These are phyloP conservation scores for Lasiodiplodia citricola DNA, from an alignment of 2,329 filamentous ascomycete genomes.

Conservation along the genomic window DNA sequence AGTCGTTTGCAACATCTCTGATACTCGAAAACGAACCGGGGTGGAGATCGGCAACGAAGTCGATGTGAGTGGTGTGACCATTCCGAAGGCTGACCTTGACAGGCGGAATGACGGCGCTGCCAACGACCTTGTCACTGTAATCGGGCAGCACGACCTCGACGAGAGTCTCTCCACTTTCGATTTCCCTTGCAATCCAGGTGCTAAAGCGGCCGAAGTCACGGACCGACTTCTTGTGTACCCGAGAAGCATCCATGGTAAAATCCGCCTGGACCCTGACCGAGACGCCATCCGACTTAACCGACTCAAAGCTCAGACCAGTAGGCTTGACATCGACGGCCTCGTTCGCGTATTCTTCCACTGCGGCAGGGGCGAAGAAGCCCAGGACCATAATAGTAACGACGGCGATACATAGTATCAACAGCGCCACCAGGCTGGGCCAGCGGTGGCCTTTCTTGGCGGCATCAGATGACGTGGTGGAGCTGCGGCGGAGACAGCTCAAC, in stretches of 20 bases:
- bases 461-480: constrained; percentile 29
- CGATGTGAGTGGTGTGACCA: constrained; percentile 75
- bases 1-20: constrained; percentile 82
- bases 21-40: constrained; percentile 80
- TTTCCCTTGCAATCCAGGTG: constrained; percentile 78
- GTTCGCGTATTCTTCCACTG: constrained; percentile 84
- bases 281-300: constrained; percentile 79
- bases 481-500: constrained; percentile 41
- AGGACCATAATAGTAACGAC: constrained; percentile 74
- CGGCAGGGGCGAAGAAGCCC: constrained; percentile 80
- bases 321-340: constrained; percentile 82
- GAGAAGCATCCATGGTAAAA: constrained; percentile 78
- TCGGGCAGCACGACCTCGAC: constrained; percentile 82
- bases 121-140: constrained; percentile 77
- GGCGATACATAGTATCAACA: constrained; percentile 67
- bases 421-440: constrained; percentile 81
- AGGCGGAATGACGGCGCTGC: constrained; percentile 75
- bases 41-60: constrained; percentile 77
- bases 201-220: constrained; percentile 76
- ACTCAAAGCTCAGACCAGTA: constrained; percentile 82
- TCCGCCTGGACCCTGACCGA: constrained; percentile 80
- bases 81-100: constrained; percentile 79
- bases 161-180: constrained; percentile 74
- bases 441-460: constrained; percentile 50
- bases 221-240: constrained; percentile 72